Evolutionary conservation across 768 basidiomycete genomes (phyloP).

Genomic region (Kwoniella sp.): DNA sequence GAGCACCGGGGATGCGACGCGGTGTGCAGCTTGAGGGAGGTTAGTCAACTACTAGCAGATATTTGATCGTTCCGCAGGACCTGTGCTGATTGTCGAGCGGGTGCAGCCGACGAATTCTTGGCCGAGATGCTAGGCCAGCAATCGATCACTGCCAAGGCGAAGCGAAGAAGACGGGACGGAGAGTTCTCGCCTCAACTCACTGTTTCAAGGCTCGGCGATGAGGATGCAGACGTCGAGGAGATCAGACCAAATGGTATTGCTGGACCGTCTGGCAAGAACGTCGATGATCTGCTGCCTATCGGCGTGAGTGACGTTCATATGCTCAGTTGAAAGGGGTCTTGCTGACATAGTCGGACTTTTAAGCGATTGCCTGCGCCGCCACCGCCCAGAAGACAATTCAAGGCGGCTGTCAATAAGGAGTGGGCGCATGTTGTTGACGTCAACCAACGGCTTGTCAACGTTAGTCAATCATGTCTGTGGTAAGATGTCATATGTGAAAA

Average conservation of each 20-base stretch:
- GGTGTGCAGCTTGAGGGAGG: conserved; percentile 67
- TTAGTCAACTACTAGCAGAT: conserved; percentile 19
- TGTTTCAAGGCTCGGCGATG: conserved; percentile 36
- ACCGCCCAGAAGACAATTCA: conserved; percentile 42
- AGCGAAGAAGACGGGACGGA: conserved; percentile 47
- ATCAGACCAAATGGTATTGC: conserved; percentile 59
- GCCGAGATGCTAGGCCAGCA: conserved; percentile 44
- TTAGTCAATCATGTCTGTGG: conserved; percentile 24
- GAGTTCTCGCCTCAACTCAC: conserved; percentile 37
- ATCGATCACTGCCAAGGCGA: conserved; percentile 49
- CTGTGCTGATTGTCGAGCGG: not conserved
- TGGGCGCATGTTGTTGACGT: conserved; percentile 98
- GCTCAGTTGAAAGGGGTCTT: conserved; percentile 61
- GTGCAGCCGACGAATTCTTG: conserved; percentile 49
- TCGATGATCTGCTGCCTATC: conserved; percentile 75
- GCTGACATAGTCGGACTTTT: not conserved
- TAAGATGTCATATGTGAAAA: too few relatives aligned
- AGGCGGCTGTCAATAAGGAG: conserved; percentile 69
- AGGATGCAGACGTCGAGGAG: conserved; percentile 28
- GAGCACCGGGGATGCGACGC: conserved; percentile 80
- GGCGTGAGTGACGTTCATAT: conserved; percentile 62
- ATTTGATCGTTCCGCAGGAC: not conserved
- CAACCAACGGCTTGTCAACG: conserved; percentile 80
- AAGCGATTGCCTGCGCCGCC: conserved; percentile 52
- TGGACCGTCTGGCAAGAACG: conserved; percentile 59